phyloP scores from a whole-genome alignment of 2,329 filamentous ascomycete species.

The Colletotrichum tabaci region DNA sequence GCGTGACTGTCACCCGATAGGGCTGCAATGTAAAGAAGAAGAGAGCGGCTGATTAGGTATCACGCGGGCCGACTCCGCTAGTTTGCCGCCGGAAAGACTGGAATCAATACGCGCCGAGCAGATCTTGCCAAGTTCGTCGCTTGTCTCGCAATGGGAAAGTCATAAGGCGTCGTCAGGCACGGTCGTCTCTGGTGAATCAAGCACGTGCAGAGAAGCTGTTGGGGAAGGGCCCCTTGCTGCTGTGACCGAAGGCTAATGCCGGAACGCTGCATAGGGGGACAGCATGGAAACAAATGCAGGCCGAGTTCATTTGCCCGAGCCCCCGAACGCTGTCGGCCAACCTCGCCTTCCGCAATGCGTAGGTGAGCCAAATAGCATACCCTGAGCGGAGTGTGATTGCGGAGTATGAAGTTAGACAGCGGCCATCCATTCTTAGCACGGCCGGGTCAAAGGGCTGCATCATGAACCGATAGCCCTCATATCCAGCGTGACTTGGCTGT shows the following conservation, averaged over 20 bases:
- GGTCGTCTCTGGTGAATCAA: constrained; percentile 18
- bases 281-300: constrained; percentile 10
- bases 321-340: neutral
- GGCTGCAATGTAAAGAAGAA: constrained; percentile 3
- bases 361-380: neutral
- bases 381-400: neutral
- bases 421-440: constrained; percentile 1
- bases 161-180: constrained; percentile 33
- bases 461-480: neutral
- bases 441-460: constrained; percentile 6
- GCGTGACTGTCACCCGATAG: neutral
- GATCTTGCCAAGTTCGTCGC: constrained; percentile 36
- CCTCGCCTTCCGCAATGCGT: constrained; percentile 5
- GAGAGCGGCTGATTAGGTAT: constrained; percentile 1
- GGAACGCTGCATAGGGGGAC: constrained; percentile 24
- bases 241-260: constrained; percentile 26
- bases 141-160: constrained; percentile 18
- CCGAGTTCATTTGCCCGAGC: constrained; percentile 11
- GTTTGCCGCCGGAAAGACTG: constrained; percentile 20
- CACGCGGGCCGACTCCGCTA: constrained; percentile 30
- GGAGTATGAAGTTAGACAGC: neutral
- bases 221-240: constrained; percentile 13
- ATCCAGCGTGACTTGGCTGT: neutral
- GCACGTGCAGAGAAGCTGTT: constrained; percentile 30
- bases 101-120: constrained; percentile 25